These are phyloP conservation scores for Hypoxylon crocopeplum DNA, from an alignment of 495 filamentous ascomycete species.

Conservation along the genomic window DNA sequence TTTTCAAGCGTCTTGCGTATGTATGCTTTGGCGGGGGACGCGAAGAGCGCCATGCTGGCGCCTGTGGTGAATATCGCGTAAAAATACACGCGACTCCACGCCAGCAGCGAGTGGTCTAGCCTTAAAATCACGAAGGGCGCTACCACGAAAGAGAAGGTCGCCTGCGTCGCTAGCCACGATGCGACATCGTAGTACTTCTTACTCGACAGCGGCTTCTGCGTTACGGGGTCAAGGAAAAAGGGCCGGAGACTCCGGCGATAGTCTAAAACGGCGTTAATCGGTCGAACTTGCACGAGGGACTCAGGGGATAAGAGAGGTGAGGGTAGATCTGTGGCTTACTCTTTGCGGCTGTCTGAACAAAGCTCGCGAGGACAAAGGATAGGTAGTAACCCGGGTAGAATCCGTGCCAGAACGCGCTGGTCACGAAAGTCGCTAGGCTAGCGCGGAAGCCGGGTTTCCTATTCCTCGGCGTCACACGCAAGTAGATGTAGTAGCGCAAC, in stretches of 20 bases:
- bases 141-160: conserved; percentile 80
- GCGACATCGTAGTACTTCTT: conserved; percentile 89
- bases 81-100: conserved; percentile 90
- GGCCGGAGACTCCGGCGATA: conserved; percentile 89
- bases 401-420: conserved; percentile 96
- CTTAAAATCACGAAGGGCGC: conserved; percentile 84
- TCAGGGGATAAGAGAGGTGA: neutral
- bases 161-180: conserved; percentile 81
- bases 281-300: neutral
- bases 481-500: conserved; percentile 94
- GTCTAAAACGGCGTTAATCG: conserved; percentile 57
- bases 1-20: conserved; percentile 66
- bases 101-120: conserved; percentile 67
- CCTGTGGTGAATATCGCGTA: conserved; percentile 76
- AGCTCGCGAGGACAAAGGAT: conserved; percentile 83
- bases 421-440: conserved; percentile 90
- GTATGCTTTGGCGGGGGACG: conserved; percentile 72
- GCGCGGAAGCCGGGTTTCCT: conserved; percentile 97
- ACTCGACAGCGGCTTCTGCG: conserved; percentile 67
- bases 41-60: conserved; percentile 74
- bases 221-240: conserved; percentile 81
- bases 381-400: conserved; percentile 98
- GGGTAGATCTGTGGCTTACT: conserved; percentile 65
- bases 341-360: conserved; percentile 93
- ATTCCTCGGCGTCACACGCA: conserved; percentile 92